Evolutionary conservation across 768 basidiomycete species (phyloP).

Genomic region (Kwoniella pini): DNA sequence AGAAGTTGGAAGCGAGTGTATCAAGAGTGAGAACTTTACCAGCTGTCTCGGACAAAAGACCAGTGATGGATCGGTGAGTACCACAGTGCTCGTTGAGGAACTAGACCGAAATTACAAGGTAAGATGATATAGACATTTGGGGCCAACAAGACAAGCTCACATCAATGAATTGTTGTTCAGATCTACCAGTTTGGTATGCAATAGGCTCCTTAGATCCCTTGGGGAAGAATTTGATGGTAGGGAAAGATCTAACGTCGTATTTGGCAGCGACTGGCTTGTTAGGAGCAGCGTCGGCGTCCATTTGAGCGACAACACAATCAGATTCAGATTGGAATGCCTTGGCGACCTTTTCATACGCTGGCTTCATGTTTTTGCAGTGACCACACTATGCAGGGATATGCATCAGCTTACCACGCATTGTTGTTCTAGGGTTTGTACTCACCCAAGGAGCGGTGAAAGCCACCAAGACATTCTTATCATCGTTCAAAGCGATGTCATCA

Average conservation of each 20-base stretch:
- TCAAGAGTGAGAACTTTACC: constrained; percentile 80
- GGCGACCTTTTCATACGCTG: constrained; percentile 81
- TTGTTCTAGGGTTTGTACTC: constrained; percentile 14
- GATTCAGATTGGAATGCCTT: constrained; percentile 73
- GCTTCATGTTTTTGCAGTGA: constrained; percentile 91
- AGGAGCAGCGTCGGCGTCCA: constrained; percentile 81
- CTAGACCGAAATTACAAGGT: constrained; percentile 7
- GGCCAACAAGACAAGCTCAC: constrained; percentile 21
- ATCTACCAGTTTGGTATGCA: constrained; percentile 69
- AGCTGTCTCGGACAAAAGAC: constrained; percentile 73
- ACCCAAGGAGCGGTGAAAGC: constrained; percentile 60
- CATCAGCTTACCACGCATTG: constrained; percentile 11
- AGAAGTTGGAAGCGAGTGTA: constrained; percentile 71
- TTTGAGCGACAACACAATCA: constrained; percentile 81
- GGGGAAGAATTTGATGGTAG: constrained; percentile 94
- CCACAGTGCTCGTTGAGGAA: constrained; percentile 63
- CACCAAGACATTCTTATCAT: constrained; percentile 78
- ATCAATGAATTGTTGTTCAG: constrained; percentile 54
- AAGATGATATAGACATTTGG: neutral
- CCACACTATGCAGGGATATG: constrained; percentile 70
- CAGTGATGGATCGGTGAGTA: constrained; percentile 77
- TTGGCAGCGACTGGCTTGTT: constrained; percentile 71
- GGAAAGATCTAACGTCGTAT: constrained; percentile 78
- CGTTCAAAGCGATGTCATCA: constrained; percentile 69
- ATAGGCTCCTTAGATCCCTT: constrained; percentile 64